A percentile compares a stretch with the other conserved stretches of the same genome.
Conservation (phyloP, 2,329 filamentous ascomycete species). For the Aspergillus sp. region DNA sequence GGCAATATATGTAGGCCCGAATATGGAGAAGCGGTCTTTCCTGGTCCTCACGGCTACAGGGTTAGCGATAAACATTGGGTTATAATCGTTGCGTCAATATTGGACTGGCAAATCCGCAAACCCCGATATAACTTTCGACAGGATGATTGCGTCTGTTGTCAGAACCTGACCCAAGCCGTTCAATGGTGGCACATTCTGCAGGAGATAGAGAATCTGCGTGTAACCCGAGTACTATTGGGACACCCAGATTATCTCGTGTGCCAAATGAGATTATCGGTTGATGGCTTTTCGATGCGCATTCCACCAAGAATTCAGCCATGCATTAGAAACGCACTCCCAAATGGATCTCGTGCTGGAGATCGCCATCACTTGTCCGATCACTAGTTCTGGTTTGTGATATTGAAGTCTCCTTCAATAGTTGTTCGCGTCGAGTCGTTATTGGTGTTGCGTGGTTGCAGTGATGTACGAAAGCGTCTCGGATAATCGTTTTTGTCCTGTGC, state of each 20-base stretch:
- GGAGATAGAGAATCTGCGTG: not conserved
- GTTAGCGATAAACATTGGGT: not conserved
- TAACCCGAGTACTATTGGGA: not conserved
- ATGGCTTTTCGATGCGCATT: not conserved
- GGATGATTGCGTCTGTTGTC: not conserved
- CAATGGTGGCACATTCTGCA: not conserved
- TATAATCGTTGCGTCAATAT: not conserved
- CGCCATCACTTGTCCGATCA: not conserved
- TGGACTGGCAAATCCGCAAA: not conserved
- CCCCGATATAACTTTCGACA: not conserved
- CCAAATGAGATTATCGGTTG: not conserved
- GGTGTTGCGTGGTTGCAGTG: conserved; percentile 3
- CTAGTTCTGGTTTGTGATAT: not conserved
- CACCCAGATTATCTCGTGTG: not conserved
- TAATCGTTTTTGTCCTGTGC: conserved; percentile 12
- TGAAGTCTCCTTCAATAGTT: not conserved
- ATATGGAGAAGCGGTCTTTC: not conserved
- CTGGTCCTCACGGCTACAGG: not conserved
- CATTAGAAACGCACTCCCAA: not conserved
- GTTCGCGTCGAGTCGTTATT: not conserved
- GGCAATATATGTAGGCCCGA: not conserved
- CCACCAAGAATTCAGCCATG: not conserved
- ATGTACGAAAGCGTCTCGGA: conserved; percentile 10
- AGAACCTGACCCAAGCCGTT: not conserved
- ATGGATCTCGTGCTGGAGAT: not conserved